These are phyloP conservation scores for Parathielavia appendiculata DNA, from an alignment of 495 filamentous ascomycete species.

Conservation along the genomic window DNA sequence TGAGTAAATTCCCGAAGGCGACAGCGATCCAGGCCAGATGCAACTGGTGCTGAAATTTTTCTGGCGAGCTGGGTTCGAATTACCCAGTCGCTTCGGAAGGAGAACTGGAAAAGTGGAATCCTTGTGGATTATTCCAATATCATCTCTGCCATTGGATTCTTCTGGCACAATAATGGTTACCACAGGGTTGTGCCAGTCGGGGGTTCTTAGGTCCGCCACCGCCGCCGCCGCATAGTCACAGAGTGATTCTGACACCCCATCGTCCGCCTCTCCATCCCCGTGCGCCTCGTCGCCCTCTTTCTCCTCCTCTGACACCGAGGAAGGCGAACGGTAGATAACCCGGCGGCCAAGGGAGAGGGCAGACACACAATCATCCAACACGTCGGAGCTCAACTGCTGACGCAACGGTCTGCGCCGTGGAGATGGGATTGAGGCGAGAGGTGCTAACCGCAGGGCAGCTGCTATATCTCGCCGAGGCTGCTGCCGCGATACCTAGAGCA, in stretches of 20 bases:
- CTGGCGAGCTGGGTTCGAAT: background rate
- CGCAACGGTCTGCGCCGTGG: no score
- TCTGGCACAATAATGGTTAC: background rate
- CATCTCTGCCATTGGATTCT: background rate
- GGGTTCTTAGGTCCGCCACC: conserved; percentile 2
- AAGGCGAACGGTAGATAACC: background rate
- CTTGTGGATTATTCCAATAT: conserved; percentile 5
- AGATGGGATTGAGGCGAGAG: no score
- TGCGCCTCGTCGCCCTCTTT: background rate
- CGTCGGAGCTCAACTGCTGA: no score
- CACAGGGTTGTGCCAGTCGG: background rate
- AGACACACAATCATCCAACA: no score
- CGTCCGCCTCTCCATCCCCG: background rate
- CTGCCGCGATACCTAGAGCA: no score
- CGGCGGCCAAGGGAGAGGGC: background rate
- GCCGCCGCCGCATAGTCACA: background rate
- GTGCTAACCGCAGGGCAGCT: no score
- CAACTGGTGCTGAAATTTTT: background rate
- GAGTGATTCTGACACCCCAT: background rate
- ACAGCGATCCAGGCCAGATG: conserved; percentile 1
- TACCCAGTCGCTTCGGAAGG: background rate
- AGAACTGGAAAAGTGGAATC: conserved; percentile 8
- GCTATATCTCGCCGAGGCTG: no score
- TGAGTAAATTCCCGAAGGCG: conserved; percentile 6
- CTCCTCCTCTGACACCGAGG: background rate